Conservation (phyloP, 163 green algal species). For the Chloromonas sp. region DNA sequence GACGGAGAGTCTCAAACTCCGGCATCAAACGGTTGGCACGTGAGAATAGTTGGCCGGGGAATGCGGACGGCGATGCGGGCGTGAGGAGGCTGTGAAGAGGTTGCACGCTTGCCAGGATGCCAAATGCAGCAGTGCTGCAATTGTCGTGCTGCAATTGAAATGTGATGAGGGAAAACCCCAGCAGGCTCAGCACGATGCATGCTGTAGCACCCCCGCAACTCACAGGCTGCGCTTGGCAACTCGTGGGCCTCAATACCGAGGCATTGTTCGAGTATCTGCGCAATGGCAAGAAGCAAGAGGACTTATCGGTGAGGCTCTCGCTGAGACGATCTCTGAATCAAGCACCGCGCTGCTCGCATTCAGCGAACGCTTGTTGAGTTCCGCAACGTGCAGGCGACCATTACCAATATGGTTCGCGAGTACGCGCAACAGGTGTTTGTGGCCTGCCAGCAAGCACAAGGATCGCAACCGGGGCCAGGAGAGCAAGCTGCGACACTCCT, state of each 20-base stretch:
- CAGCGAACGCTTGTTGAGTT: neutral
- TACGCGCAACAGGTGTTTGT: neutral
- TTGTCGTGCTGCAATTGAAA: no score
- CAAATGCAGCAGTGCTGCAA: no score
- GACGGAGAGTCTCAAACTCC: no score
- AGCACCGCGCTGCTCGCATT: neutral
- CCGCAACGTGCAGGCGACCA: neutral
- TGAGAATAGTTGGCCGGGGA: no score
- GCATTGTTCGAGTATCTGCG: neutral
- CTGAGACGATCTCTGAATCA: neutral
- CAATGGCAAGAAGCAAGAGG: neutral
- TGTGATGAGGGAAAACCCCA: no score
- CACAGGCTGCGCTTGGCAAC: neutral
- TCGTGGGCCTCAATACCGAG: neutral
- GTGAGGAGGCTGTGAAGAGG: no score
- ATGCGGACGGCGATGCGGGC: no score
- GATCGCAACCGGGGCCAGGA: neutral
- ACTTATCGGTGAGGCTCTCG: neutral
- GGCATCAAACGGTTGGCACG: no score
- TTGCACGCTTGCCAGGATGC: no score
- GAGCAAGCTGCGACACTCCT: neutral
- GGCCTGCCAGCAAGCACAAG: neutral
- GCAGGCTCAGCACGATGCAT: no score
- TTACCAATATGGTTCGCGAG: neutral
- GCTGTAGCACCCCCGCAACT: neutral